A percentile compares a stretch with the other conserved stretches of the same genome.
Conservation (phyloP, 306 rosid genomes). For the Urtica urens region DNA sequence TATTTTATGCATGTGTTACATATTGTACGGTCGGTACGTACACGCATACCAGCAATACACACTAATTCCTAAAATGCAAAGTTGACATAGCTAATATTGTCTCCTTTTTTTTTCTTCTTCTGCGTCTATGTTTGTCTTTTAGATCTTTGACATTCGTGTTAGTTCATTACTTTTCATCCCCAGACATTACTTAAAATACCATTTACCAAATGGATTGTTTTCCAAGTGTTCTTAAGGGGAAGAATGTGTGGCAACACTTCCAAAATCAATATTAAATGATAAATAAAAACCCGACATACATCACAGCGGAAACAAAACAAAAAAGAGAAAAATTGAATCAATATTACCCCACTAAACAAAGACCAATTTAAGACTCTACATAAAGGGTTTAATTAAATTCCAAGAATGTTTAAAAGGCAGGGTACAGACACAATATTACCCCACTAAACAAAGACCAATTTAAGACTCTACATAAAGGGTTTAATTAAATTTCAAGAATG, state of each 20-base stretch:
- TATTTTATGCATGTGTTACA: not conserved
- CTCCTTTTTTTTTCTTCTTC: not conserved
- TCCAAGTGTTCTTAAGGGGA: conserved; percentile 29
- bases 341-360: conserved; percentile 39
- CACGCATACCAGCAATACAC: conserved; percentile 18
- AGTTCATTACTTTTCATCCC: conserved; percentile 5
- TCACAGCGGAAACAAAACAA: conserved; percentile 13
- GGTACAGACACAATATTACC: conserved; percentile 36
- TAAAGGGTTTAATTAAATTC: conserved; percentile 18
- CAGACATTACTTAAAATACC: conserved; percentile 12
- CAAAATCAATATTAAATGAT: conserved; percentile 15
- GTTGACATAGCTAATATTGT: not conserved
- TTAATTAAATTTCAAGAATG: conserved; percentile 31
- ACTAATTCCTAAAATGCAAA: not conserved
- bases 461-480: conserved; percentile 8
- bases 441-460: conserved; percentile 33
- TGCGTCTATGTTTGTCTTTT: not conserved
- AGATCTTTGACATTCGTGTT: conserved; percentile 6
- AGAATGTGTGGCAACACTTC: conserved; percentile 42
- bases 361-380: conserved; percentile 12
- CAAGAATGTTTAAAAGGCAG: conserved; percentile 31
- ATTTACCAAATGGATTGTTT: conserved; percentile 13
- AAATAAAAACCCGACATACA: conserved; percentile 16
- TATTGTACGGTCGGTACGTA: not conserved
- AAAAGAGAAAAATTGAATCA: too few species aligned